Evolutionary conservation across 352 stramenopile species (phyloP).

Genomic region (Globisporangium orthogonon): DNA sequence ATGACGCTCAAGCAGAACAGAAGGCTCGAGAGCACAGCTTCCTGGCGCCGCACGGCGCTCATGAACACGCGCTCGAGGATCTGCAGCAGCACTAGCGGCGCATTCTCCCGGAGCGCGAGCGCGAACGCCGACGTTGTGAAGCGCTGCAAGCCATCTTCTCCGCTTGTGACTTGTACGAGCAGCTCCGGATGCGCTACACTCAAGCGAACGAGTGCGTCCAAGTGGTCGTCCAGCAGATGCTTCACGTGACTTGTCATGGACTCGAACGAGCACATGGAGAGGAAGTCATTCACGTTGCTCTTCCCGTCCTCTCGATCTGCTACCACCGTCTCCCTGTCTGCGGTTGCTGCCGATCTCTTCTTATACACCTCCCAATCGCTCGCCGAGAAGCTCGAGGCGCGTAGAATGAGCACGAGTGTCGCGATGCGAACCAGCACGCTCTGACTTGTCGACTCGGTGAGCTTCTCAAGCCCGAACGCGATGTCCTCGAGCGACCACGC

Average conservation of each 20-base stretch:
- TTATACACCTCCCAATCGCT: conserved; percentile 27
- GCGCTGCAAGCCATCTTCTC: neutral
- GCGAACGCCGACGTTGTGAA: conserved; percentile 44
- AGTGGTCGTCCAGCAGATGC: conserved; percentile 35
- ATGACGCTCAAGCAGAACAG: conserved; percentile 51
- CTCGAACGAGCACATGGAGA: conserved; percentile 22
- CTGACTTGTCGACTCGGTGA: conserved; percentile 37
- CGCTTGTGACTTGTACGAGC: conserved; percentile 25
- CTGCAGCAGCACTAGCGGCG: conserved; percentile 34
- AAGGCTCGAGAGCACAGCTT: conserved; percentile 44
- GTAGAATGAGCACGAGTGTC: conserved; percentile 55
- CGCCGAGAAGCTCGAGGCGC: conserved; percentile 19
- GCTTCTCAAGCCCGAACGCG: conserved; percentile 50
- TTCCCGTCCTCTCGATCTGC: no score
- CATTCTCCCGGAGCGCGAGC: conserved; percentile 29
- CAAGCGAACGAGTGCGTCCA: conserved; percentile 43
- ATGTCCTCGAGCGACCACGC: conserved; percentile 67
- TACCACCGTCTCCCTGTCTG: no score
- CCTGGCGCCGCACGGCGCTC: conserved; percentile 36
- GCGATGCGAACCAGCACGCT: conserved; percentile 57
- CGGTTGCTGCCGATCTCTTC: no score
- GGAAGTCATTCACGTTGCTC: conserved; percentile 3
- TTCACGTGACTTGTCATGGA: conserved; percentile 31
- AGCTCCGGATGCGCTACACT: conserved; percentile 58
- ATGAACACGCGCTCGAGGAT: conserved; percentile 59